These are phyloP conservation scores for Zostera marina DNA, from an alignment of 116 monocot genomes.

Conservation along the genomic window DNA sequence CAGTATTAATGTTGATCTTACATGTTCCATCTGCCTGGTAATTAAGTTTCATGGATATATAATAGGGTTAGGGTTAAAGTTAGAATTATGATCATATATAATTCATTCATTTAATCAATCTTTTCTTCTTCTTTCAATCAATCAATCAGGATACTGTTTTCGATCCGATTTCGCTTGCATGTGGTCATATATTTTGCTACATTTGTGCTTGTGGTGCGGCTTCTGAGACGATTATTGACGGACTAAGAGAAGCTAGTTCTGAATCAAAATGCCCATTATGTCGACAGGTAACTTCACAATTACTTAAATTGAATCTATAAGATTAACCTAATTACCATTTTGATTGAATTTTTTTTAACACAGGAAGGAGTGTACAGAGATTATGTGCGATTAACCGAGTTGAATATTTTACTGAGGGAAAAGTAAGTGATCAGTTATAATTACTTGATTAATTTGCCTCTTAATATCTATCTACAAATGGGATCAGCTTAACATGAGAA, in stretches of 20 bases:
- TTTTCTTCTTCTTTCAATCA: background rate
- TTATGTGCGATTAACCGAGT: slow-evolving; percentile 42
- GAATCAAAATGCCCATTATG: slow-evolving; percentile 67
- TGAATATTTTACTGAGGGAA: slow-evolving; percentile 42
- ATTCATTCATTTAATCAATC: background rate
- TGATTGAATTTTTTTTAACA: background rate
- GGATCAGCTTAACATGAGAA: too few relatives aligned
- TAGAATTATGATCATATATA: too few relatives aligned
- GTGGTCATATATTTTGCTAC: slow-evolving; percentile 85
- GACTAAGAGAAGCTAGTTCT: slow-evolving; percentile 31
- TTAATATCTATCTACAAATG: background rate
- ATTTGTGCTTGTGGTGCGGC: slow-evolving; percentile 68
- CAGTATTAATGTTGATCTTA: slow-evolving; percentile 58
- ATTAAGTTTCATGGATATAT: too few relatives aligned
- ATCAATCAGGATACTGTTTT: slow-evolving; percentile 67
- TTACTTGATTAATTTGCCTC: background rate
- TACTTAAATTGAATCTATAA: too few relatives aligned
- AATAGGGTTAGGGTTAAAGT: too few relatives aligned
- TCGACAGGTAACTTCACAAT: slow-evolving; percentile 24
- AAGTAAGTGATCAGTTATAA: slow-evolving; percentile 11
- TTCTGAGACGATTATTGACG: slow-evolving; percentile 54
- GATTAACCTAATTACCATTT: too few relatives aligned
- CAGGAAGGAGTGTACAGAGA: slow-evolving; percentile 37
- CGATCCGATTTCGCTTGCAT: slow-evolving; percentile 58
- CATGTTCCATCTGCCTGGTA: slow-evolving; percentile 84